phyloP scores from a whole-genome alignment of 2,329 filamentous ascomycete genomes.

The Madurella fahalii region DNA sequence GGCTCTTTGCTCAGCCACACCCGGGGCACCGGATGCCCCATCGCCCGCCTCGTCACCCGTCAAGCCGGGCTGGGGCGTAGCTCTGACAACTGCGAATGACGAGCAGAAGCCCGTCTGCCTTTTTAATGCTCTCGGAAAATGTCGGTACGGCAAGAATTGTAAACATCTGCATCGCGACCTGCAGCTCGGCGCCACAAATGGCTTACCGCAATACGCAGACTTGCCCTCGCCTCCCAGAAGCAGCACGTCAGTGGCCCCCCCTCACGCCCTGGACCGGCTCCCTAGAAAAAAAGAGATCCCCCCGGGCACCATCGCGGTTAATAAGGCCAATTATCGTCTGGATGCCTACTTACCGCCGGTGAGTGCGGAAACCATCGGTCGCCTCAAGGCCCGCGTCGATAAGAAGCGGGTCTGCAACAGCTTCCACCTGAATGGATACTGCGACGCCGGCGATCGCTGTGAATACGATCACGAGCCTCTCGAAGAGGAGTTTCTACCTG shows the following conservation, averaged over 20 bases:
- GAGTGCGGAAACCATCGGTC: constrained; percentile 14
- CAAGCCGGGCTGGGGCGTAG: background rate
- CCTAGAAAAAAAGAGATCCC: constrained; percentile 29
- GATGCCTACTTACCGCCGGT: constrained; percentile 28
- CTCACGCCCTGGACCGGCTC: constrained; percentile 3
- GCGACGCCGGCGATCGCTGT: constrained; percentile 25
- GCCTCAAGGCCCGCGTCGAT: constrained; percentile 25
- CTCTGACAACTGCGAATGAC: background rate
- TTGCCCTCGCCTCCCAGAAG: background rate
- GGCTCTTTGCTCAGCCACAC: background rate
- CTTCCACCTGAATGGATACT: constrained; percentile 26
- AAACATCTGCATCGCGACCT: constrained; percentile 26
- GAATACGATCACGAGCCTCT: constrained; percentile 30
- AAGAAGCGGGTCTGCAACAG: constrained; percentile 28
- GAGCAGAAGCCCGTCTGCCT: constrained; percentile 23
- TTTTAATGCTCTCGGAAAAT: constrained; percentile 29
- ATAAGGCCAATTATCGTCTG: constrained; percentile 27
- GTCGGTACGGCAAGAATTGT: constrained; percentile 29
- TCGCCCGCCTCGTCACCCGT: background rate
- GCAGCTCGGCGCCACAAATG: background rate
- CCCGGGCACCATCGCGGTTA: constrained; percentile 28
- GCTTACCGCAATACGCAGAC: background rate
- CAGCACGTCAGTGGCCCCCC: constrained; percentile 1
- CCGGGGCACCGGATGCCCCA: background rate
- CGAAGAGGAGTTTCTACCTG: constrained; percentile 25